Base-by-base conservation (phyloP, 495 filamentous ascomycete species). In the Talaromyces proteolyticus region DNA sequence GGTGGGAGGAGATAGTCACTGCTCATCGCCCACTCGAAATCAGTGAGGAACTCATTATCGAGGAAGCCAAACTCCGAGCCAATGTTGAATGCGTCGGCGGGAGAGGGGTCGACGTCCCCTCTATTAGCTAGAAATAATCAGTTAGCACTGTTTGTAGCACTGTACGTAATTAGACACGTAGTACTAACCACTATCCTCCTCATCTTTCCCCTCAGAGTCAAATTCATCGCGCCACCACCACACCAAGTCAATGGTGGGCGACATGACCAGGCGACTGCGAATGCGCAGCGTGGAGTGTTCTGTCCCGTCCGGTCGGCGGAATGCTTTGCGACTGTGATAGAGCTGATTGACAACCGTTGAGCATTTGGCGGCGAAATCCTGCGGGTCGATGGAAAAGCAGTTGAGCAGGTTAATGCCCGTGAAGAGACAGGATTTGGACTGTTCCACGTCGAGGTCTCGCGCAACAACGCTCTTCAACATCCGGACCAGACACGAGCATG, bases 181-280 rank as follows among this genome's bases (percentile, higher is more conserved):
- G 60, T 58, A 17, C 59, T 60, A 6, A 44, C 17, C 7, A n/a
- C 47, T 50, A 4, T 57, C 61, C 4, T 46, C 53, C 19, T 56
- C 45, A 0, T 50, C 44, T 10, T 40, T 14, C 20, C 64, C 56
- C 14, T 64, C 61, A 4, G 61, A 56, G 42, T 69, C 68, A 42
- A 66, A 74, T 49, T 77, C 74, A 49, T 75, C 69, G 16, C 68
- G 62, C 70, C 69, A 77, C 73, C 73, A 76, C 70, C 72, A 74
- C 5, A 74, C 58, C 17, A 67, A 51, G 53, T 76, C 74, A n/a
- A 75, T 53, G 7, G 75, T 60, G 8, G 64, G 60, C 48, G 70
- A 69, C 7, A 73, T 56, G 0, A 65, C 60, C 6, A 77, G 56
- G 5, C 73, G 64, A 42, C 66, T 71, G 10, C 72, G 65, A 18